A percentile compares a stretch with the other conserved stretches of the same genome.
Evolutionary conservation across 768 basidiomycete species (phyloP).

Genomic region (Scleroderma bovista): DNA sequence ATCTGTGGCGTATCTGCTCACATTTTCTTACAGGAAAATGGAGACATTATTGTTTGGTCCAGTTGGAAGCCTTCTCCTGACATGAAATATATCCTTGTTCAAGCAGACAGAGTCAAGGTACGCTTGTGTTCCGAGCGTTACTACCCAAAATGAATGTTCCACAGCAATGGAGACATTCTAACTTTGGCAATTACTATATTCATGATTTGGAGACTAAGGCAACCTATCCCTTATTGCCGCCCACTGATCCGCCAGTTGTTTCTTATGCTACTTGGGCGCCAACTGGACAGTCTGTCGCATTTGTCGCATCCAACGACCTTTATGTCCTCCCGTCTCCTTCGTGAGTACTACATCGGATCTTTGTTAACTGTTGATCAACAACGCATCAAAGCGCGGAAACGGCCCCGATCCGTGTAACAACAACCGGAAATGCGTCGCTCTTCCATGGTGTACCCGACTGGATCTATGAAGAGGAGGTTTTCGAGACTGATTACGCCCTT

Average conservation of each 20-base stretch:
- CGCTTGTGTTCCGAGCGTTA: slow-evolving; percentile 1
- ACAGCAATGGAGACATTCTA: slow-evolving; percentile 93
- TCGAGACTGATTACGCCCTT: slow-evolving; percentile 62
- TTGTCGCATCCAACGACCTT: slow-evolving; percentile 83
- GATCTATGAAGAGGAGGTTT: slow-evolving; percentile 96
- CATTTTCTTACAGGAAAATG: slow-evolving; percentile 43
- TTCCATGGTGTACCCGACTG: slow-evolving; percentile 97
- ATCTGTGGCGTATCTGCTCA: not conserved
- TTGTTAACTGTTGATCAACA: slow-evolving; percentile 3
- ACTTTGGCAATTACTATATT: slow-evolving; percentile 90
- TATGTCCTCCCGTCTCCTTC: slow-evolving; percentile 68
- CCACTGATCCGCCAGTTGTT: slow-evolving; percentile 63
- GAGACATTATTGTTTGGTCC: slow-evolving; percentile 42
- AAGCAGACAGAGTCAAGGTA: slow-evolving; percentile 71
- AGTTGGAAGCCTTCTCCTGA: slow-evolving; percentile 86
- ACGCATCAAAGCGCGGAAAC: slow-evolving; percentile 28
- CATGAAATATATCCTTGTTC: slow-evolving; percentile 83
- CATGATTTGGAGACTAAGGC: slow-evolving; percentile 64
- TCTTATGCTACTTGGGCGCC: slow-evolving; percentile 88
- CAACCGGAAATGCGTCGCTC: slow-evolving; percentile 71
- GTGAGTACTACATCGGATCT: slow-evolving; percentile 34
- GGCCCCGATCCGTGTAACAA: slow-evolving; percentile 69
- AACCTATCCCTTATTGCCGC: slow-evolving; percentile 68
- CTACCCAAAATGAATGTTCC: slow-evolving; percentile 5
- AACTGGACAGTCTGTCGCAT: slow-evolving; percentile 75